These are phyloP conservation scores for Xylaria bambusicola DNA, from an alignment of 495 filamentous ascomycete species.

Conservation along the genomic window DNA sequence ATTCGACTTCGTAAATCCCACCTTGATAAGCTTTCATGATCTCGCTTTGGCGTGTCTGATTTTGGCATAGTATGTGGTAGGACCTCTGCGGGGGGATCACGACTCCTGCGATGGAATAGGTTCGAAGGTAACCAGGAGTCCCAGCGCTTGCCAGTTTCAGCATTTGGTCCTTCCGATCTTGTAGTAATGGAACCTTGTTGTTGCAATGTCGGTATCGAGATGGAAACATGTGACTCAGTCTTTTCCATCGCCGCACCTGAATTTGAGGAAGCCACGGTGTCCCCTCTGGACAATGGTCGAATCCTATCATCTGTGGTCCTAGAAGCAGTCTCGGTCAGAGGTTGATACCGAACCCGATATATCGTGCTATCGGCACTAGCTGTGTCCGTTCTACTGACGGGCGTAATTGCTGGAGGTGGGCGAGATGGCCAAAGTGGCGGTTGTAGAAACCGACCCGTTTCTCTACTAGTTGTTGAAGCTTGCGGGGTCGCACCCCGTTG, in stretches of 20 bases:
- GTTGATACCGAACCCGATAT: constrained; percentile 80
- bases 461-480: constrained; percentile 30
- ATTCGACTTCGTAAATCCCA: constrained; percentile 49
- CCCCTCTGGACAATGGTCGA: constrained; percentile 33
- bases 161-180: not conserved
- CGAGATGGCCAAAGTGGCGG: constrained; percentile 59
- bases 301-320: constrained; percentile 46
- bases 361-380: constrained; percentile 72
- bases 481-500: constrained; percentile 18
- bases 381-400: constrained; percentile 76
- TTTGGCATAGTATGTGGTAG: constrained; percentile 31
- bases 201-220: no score
- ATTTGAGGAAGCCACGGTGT: constrained; percentile 31
- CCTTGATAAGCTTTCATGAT: constrained; percentile 31
- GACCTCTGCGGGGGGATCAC: constrained; percentile 33
- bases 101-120: constrained; percentile 24
- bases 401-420: constrained; percentile 66
- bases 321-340: constrained; percentile 66
- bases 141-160: not conserved
- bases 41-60: constrained; percentile 20
- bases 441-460: constrained; percentile 33
- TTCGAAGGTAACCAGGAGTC: constrained; percentile 24
- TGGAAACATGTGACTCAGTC: constrained; percentile 1
- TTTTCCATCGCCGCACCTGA: constrained; percentile 29
- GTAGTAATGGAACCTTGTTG: not conserved